Conservation (phyloP, 1,139 yeast genomes). For the Geotrichum bryndzae region DNA sequence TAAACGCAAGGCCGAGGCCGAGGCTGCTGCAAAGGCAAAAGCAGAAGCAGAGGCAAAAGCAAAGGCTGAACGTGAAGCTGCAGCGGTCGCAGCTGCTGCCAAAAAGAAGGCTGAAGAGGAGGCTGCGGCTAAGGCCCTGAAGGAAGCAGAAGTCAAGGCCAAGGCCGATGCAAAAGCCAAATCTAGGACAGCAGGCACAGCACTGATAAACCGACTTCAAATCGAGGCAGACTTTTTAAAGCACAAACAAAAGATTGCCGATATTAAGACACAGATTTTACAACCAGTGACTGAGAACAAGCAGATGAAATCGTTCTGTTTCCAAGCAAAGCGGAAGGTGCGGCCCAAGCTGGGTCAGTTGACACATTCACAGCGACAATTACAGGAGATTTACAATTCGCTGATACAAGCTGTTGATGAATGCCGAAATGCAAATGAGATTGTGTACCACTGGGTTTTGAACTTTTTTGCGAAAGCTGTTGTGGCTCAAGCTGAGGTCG, state of each 20-base stretch:
- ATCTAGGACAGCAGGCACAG: background rate
- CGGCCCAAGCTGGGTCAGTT: constrained; percentile 90
- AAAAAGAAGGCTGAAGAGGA: constrained; percentile 8
- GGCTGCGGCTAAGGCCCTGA: constrained; percentile 12
- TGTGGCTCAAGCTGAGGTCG: constrained; percentile 89
- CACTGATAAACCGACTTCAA: constrained; percentile 8
- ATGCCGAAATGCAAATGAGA: constrained; percentile 40
- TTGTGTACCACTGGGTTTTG: constrained; percentile 65
- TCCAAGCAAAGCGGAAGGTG: constrained; percentile 57
- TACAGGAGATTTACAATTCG: constrained; percentile 45
- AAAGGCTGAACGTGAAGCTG: constrained; percentile 16
- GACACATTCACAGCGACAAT: constrained; percentile 62
- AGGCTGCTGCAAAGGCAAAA: constrained; percentile 5
- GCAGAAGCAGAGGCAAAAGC: constrained; percentile 15
- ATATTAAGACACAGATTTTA: constrained; percentile 51
- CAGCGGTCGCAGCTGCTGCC: constrained; percentile 16
- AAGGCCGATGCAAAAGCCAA: constrained; percentile 13
- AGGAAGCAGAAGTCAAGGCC: constrained; percentile 21
- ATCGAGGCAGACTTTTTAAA: constrained; percentile 47
- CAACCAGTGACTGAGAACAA: constrained; percentile 27
- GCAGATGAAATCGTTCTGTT: constrained; percentile 39
- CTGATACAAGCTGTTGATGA: constrained; percentile 45
- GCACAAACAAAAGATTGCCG: constrained; percentile 51
- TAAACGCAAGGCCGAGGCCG: constrained; percentile 17
- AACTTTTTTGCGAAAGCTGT: constrained; percentile 80